A percentile compares a stretch with the other conserved stretches of the same genome.
Conservation (phyloP, 345 rosid species). For the Citrus sp. region DNA sequence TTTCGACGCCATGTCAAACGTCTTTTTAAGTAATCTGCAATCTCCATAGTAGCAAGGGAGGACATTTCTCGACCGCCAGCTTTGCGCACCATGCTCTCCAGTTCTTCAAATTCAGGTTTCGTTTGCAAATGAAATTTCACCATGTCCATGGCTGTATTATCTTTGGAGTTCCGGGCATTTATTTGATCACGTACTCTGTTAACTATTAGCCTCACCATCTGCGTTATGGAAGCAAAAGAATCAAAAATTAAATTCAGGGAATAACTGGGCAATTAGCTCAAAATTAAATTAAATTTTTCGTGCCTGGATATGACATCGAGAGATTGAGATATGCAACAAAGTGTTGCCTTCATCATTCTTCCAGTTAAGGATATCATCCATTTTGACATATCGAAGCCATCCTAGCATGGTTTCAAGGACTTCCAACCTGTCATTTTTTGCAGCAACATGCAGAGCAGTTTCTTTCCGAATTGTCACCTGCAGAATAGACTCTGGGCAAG, state of each 20-base stretch:
- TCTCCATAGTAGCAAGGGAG: neutral
- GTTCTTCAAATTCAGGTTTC: neutral
- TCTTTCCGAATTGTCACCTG: neutral
- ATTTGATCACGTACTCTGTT: neutral
- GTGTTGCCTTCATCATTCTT: neutral
- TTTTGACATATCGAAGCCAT: neutral
- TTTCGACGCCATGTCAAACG: neutral
- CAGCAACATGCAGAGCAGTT: neutral
- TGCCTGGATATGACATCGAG: conserved; percentile 18
- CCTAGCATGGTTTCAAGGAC: neutral
- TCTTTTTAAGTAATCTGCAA: neutral
- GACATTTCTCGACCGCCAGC: neutral
- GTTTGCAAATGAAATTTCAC: neutral
- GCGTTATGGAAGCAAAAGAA: neutral
- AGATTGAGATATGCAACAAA: conserved; percentile 22
- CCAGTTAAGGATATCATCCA: neutral
- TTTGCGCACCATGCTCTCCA: neutral
- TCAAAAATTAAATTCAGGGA: neutral
- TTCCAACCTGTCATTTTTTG: neutral
- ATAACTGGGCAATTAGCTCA: too few species aligned
- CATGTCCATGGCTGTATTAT: conserved; percentile 23
- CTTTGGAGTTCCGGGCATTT: conserved; percentile 14
- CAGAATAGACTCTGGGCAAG: too few species aligned
- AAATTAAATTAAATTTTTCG: neutral
- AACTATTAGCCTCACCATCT: conserved; percentile 19